Percentiles rank a stretch among this genome's conserved stretches.
These are phyloP conservation scores for Backusella tuberculispora DNA, from an alignment of 192 early-diverging fungal genomes.

Conservation along the genomic window DNA sequence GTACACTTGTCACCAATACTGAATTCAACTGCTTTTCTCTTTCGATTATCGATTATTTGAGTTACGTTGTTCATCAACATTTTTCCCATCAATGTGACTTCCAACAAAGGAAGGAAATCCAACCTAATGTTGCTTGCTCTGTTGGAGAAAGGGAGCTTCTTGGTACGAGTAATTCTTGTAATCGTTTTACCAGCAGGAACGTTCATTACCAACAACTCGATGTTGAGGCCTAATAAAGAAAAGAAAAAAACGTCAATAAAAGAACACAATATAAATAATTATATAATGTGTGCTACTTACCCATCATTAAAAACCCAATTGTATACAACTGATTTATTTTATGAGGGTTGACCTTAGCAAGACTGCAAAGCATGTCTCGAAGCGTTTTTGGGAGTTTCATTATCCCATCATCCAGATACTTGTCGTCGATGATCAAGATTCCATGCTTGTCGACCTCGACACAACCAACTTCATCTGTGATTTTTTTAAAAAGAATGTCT, in stretches of 20 bases:
- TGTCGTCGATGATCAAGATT: not conserved
- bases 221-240: not conserved
- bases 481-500: not conserved
- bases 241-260: constrained; percentile 3
- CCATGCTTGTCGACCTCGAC: not conserved
- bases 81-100: not conserved
- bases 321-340: not conserved
- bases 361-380: not conserved
- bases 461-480: not conserved
- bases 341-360: not conserved
- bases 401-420: not conserved
- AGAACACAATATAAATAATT: not conserved
- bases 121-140: not conserved
- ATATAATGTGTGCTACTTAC: not conserved
- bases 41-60: not conserved
- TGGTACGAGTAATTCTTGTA: not conserved
- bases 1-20: no score
- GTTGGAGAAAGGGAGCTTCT: not conserved
- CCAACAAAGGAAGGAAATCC: not conserved
- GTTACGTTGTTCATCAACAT: not conserved
- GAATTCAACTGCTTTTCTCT: no score
- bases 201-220: not conserved
- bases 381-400: not conserved
- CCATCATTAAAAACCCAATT: constrained; percentile 11
- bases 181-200: not conserved